Conservation (phyloP, 257 asterid genomes). For the Nicotiana tabacum region DNA sequence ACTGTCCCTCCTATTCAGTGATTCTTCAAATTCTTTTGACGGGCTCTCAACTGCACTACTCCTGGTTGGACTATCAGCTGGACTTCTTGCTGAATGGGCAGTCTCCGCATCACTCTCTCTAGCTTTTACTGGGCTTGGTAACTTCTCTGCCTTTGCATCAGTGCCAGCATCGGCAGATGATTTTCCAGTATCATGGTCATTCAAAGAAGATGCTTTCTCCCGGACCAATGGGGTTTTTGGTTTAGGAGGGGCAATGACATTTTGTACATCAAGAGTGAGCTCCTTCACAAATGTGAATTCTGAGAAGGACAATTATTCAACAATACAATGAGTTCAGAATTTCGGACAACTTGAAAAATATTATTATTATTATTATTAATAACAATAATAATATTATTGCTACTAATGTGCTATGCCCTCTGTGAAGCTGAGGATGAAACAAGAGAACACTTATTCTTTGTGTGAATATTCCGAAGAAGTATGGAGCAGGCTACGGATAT, state of each 20-base stretch:
- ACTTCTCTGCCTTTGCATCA: constrained; percentile 39
- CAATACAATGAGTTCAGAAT: not conserved
- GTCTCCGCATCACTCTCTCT: constrained; percentile 33
- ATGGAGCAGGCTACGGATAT: no score
- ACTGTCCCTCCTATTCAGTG: constrained; percentile 35
- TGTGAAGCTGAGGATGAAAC: no score
- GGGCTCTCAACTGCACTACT: constrained; percentile 45
- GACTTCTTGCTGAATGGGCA: constrained; percentile 39
- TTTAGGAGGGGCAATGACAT: constrained; percentile 76
- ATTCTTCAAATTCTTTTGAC: constrained; percentile 53
- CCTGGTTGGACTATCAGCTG: constrained; percentile 73
- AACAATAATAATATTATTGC: no score
- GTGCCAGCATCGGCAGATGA: constrained; percentile 41
- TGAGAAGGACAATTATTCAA: constrained; percentile 25
- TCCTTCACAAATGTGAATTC: constrained; percentile 78
- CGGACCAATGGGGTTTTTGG: constrained; percentile 55
- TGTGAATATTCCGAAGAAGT: no score
- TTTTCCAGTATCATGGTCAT: constrained; percentile 27
- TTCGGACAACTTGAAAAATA: not conserved
- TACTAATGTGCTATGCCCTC: no score
- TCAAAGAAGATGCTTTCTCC: constrained; percentile 44
- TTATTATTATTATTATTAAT: no score
- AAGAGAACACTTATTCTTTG: no score
- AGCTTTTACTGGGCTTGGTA: constrained; percentile 30
- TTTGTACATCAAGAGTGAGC: constrained; percentile 86